Base-by-base conservation (phyloP, 2,329 filamentous ascomycete genomes). In the Aspergillus unguis region DNA sequence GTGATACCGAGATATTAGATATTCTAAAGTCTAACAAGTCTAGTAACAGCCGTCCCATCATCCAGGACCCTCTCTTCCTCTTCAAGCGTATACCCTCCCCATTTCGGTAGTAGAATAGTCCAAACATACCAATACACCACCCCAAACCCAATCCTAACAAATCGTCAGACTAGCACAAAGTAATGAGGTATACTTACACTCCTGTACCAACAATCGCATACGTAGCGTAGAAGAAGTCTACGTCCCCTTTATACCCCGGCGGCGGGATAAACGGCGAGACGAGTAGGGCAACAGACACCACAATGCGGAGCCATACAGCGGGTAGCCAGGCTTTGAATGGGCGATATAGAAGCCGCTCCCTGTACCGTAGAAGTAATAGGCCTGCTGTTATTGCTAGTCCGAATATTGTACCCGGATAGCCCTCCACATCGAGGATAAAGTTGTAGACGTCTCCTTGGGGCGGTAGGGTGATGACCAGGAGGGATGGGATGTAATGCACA, bases 391-490 rank as follows among this genome's bases (percentile, higher is more conserved):
- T 72, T 0, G 82, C 80, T 1, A 88, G 65, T 0, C 77, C 77
- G 50, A 85, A 79, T 10, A 88, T 73, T 53, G 87, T 82, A 0
- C 76, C 82, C 0, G 85, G 81, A 58, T 88, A 89, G 0, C 83
- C 85, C 61, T 89, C 85, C 0, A 89, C 82, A 43, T 90, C 85
- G 0, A 88, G 72, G 28, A 90, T 88, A 61, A 90, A 88, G 7
- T 82, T 85, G 68, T 89, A 90, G 0, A 86, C 83, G 43, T 86
- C 80, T 3, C 77, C 75, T 0, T 85, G 83, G 0, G 85, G 85
- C 0, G 85, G 85, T 0, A 87, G 72, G 0, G 77, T 69, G 45
- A 90, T 87, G 3, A 88, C 84, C 1, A 89, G 71, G 1, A 87
- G 59, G 0, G 85, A 87, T 0, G 86, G 85, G 29, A 90, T 75